phyloP scores from a whole-genome alignment of 2,329 filamentous ascomycete species.

The Bipolaris gigantea region DNA sequence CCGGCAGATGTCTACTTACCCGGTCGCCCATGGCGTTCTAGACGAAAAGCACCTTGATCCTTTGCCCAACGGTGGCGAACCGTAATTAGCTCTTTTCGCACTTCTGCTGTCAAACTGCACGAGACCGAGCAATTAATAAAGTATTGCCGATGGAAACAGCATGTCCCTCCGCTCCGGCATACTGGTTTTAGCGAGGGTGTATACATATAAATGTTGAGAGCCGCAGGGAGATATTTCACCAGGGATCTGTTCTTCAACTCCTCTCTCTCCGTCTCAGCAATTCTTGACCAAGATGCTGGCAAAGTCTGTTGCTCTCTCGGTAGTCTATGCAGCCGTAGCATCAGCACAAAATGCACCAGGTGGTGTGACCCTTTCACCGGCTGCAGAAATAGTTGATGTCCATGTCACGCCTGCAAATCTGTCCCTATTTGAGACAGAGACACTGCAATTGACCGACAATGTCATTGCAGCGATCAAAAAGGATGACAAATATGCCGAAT shows the following conservation, averaged over 20 bases:
- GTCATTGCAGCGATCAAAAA: slow-evolving; percentile 23
- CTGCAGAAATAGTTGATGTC: slow-evolving; percentile 28
- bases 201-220: slow-evolving; percentile 9
- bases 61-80: background rate
- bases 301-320: slow-evolving; percentile 14
- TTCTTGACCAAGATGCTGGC: slow-evolving; percentile 21
- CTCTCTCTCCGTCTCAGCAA: background rate
- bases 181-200: background rate
- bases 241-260: background rate
- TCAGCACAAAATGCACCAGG: slow-evolving; percentile 24
- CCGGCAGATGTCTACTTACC: slow-evolving; percentile 2
- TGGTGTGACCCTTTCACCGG: slow-evolving; percentile 25
- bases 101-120: background rate
- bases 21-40: slow-evolving; percentile 1
- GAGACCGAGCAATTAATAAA: slow-evolving; percentile 3
- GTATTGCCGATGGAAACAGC: slow-evolving; percentile 2
- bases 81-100: background rate
- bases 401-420: slow-evolving; percentile 24
- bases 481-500: slow-evolving; percentile 21
- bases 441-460: slow-evolving; percentile 30
- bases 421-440: slow-evolving; percentile 25
- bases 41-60: background rate
- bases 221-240: slow-evolving; percentile 5
- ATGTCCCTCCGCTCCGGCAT: slow-evolving; percentile 7
- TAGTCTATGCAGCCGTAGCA: slow-evolving; percentile 19